Conservation (phyloP, 768 basidiomycete genomes). For the Tremella mesenterica region DNA sequence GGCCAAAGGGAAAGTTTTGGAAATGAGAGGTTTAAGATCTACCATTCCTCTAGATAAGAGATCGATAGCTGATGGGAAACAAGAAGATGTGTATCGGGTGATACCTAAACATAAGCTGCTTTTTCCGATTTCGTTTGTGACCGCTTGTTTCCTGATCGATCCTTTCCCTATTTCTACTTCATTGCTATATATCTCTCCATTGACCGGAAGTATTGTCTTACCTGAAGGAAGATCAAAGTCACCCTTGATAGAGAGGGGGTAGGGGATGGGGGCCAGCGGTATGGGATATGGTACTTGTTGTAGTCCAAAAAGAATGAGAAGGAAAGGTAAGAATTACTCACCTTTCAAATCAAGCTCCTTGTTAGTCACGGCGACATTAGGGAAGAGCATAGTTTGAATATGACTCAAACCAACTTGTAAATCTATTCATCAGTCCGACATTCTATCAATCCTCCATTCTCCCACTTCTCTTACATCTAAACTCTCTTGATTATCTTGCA, state of each 20-base stretch:
- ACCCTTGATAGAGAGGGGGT: no score
- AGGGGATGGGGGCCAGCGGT: no score
- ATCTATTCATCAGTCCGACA: slow-evolving; percentile 7
- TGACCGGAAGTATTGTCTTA: no score
- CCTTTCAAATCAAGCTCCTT: slow-evolving; percentile 37
- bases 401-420: slow-evolving; percentile 34
- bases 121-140: no score
- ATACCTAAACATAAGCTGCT: slow-evolving; percentile 16
- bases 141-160: neutral
- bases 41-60: slow-evolving; percentile 29
- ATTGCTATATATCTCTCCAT: no score
- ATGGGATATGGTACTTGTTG: no score
- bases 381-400: slow-evolving; percentile 31
- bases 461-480: no score
- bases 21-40: slow-evolving; percentile 34
- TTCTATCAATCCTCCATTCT: neutral
- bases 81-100: slow-evolving; percentile 34
- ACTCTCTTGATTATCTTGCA: neutral
- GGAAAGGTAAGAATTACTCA: slow-evolving; percentile 3
- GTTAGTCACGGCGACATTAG: slow-evolving; percentile 36
- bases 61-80: slow-evolving; percentile 36
- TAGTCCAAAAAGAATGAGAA: neutral
- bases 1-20: slow-evolving; percentile 25
- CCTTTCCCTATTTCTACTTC: neutral
- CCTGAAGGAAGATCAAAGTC: no score